Evolutionary conservation across 495 filamentous ascomycete genomes (phyloP).

Genomic region (Penicillium dipodomyicola): DNA sequence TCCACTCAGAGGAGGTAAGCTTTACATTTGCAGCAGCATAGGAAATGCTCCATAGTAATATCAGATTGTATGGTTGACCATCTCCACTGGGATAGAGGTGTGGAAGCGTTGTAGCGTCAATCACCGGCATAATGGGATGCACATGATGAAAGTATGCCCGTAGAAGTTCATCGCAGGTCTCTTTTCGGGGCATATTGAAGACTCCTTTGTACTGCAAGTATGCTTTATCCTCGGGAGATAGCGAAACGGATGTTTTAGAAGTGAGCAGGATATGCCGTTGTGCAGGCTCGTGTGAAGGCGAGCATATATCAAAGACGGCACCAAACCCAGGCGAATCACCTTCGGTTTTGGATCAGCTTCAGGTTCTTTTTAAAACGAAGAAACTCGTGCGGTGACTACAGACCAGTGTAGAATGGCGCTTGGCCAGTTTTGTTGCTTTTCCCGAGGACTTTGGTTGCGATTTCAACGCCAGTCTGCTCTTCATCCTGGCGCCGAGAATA

Average conservation of each 20-base stretch:
- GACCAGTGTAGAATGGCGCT: conserved; percentile 34
- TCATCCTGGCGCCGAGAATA: conserved; percentile 11
- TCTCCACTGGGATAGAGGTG: conserved; percentile 22
- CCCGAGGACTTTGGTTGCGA: conserved; percentile 30
- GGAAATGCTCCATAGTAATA: conserved; percentile 46
- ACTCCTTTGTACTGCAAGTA: conserved; percentile 31
- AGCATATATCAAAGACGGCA: conserved; percentile 25
- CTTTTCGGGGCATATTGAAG: conserved; percentile 25
- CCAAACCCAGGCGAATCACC: conserved; percentile 22
- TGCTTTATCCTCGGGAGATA: conserved; percentile 28
- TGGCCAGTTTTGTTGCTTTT: conserved; percentile 18
- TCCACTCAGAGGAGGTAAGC: neutral
- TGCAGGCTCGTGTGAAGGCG: conserved; percentile 18
- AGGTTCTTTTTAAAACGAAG: neutral
- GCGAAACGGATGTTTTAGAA: conserved; percentile 9
- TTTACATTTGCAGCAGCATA: conserved; percentile 38
- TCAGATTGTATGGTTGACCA: conserved; percentile 30
- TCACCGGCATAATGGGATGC: conserved; percentile 39
- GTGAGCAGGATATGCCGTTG: conserved; percentile 31
- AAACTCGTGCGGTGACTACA: conserved; percentile 1
- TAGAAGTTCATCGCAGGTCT: conserved; percentile 28
- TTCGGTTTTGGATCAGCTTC: neutral
- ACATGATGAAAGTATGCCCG: conserved; percentile 39
- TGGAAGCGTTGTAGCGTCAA: conserved; percentile 35
- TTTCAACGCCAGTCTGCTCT: conserved; percentile 32